Evolutionary conservation across 2,329 filamentous ascomycete species (phyloP).

Genomic region (Epichloe coenophiala): DNA sequence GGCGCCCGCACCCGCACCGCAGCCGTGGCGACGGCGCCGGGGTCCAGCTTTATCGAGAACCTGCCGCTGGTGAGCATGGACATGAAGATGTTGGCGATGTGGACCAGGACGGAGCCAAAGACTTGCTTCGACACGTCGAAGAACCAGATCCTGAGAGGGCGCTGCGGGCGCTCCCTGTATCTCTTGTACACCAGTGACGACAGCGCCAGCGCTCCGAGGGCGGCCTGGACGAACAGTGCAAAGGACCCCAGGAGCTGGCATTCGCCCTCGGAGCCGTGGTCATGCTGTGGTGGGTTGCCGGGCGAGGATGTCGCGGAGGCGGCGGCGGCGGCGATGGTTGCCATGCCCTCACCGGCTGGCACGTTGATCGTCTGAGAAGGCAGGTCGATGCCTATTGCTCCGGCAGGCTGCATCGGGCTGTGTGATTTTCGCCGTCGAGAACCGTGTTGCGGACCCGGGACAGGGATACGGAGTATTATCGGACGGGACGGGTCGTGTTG

Average conservation of each 20-base stretch:
- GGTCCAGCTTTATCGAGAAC: conserved; percentile 52
- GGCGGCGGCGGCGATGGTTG: conserved; percentile 7
- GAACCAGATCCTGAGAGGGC: conserved; percentile 91
- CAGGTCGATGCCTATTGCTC: conserved; percentile 7
- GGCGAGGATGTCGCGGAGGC: conserved; percentile 15
- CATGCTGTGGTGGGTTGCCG: conserved; percentile 12
- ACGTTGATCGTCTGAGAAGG: conserved; percentile 5
- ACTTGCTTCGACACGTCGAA: conserved; percentile 98
- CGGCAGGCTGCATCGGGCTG: conserved; percentile 1
- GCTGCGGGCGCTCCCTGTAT: conserved; percentile 80
- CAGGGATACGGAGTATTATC: too few relatives aligned
- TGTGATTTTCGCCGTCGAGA: not conserved
- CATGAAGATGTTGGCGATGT: conserved; percentile 89
- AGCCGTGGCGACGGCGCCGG: conserved; percentile 19
- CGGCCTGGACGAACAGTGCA: conserved; percentile 77
- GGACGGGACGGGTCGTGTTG: too few relatives aligned
- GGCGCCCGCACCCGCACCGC: conserved; percentile 27
- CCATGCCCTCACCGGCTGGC: conserved; percentile 4
- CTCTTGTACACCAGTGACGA: conserved; percentile 85
- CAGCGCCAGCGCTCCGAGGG: conserved; percentile 70
- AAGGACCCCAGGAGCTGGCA: conserved; percentile 84
- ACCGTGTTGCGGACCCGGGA: not conserved
- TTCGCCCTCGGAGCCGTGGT: conserved; percentile 50
- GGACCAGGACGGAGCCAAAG: conserved; percentile 80
- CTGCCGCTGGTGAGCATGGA: conserved; percentile 86